Percentiles rank a stretch among this genome's conserved stretches.
phyloP scores from a whole-genome alignment of 192 early-diverging fungal genomes.

The Entomortierella parvispora region DNA sequence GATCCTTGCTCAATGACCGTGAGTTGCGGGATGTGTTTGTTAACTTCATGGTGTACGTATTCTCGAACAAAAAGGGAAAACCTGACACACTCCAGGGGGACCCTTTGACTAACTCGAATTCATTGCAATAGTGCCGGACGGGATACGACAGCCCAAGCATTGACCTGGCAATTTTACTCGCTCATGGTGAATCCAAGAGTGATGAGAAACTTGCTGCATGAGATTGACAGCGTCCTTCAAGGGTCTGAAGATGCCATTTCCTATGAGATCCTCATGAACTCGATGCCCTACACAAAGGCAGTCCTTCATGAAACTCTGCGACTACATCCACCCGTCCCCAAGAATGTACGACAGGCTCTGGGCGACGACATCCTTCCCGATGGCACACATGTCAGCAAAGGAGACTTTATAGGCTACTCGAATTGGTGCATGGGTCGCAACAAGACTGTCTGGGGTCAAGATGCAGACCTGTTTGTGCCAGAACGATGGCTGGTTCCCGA shows the following conservation, averaged over 20 bases:
- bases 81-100: neutral
- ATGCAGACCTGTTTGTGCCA: slow-evolving; percentile 62
- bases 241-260: slow-evolving; percentile 19
- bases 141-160: slow-evolving; percentile 64
- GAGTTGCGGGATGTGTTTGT: slow-evolving; percentile 59
- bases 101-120: neutral
- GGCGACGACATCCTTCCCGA: slow-evolving; percentile 71
- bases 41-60: slow-evolving; percentile 51
- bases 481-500: slow-evolving; percentile 63
- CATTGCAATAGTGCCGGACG: slow-evolving; percentile 53
- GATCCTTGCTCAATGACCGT: slow-evolving; percentile 32
- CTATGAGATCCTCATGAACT: slow-evolving; percentile 31
- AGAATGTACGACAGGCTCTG: slow-evolving; percentile 61
- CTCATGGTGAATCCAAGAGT: slow-evolving; percentile 54
- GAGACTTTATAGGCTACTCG: slow-evolving; percentile 57
- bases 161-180: slow-evolving; percentile 65
- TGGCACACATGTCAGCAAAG: slow-evolving; percentile 64
- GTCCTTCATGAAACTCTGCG: slow-evolving; percentile 67
- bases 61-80: neutral
- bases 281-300: slow-evolving; percentile 33
- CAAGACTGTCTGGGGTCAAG: slow-evolving; percentile 57
- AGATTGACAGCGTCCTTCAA: slow-evolving; percentile 38
- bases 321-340: slow-evolving; percentile 72
- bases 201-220: slow-evolving; percentile 48
- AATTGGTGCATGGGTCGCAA: slow-evolving; percentile 66